Base-by-base conservation (phyloP, 2,329 filamentous ascomycete genomes). In the Botrytis deweyae region DNA sequence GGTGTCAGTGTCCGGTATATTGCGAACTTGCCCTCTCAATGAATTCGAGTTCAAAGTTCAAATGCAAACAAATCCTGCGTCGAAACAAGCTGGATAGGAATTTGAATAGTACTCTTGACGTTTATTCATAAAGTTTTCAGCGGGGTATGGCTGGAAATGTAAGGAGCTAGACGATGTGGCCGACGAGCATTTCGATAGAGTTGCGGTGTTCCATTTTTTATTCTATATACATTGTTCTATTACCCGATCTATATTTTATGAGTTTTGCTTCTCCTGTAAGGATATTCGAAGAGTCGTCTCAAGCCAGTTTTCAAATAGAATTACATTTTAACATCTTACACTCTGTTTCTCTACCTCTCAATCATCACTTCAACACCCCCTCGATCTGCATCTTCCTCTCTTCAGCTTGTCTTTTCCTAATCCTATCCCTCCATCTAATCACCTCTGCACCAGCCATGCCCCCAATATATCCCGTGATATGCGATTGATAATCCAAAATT, bases 401-500 rank as follows among this genome's bases (percentile, higher is more conserved):
- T 64, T 72, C 74, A 66, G 79, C 78, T 38, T 71, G 70, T 67
- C 76, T 76, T 66, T 75, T 76, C 73, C 74, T 81, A 64, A 69
- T 58, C 46, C 73, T 76, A 63, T 74, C 72, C 66, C 76, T 77
- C 72, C 70, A 62, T 64, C 75, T 79, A 59, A 82, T 42, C 46
- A 78, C 71, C 70, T 76, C 75, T 12, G 76, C 79, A 14, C 76
- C 73, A 16, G 72, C 77, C 25, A 81, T 76, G 3, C 83, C 83
- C 42, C 78, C 74, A 29, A 76, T 63, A 75, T 82, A 80, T 0
- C 83, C 83, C 3, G 80, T 79, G 36, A 84, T 62, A 81, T 84
- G 83, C 10, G 81, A 80, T 70, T 79, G 79, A 75, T 83, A 80
- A 78, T 84, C 83, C 25, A 83, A 74, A n/a, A 74, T 77, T 42